Evolutionary conservation across 345 rosid genomes (phyloP).

Genomic region (Salix arbutifolia): DNA sequence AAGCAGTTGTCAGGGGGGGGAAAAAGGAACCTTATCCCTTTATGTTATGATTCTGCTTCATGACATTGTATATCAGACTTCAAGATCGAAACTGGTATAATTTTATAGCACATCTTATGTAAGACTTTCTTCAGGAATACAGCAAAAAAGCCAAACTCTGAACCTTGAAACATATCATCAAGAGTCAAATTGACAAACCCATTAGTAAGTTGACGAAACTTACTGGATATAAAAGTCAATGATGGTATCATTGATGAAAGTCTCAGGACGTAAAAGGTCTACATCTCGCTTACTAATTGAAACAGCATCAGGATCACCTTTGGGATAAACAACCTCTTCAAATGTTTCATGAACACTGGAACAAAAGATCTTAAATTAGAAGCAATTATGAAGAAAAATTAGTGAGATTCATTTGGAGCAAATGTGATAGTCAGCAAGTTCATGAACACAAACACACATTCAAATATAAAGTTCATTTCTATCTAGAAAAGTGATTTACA

Average conservation of each 20-base stretch:
- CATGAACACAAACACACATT: not conserved
- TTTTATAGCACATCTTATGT: not conserved
- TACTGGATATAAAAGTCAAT: slow-evolving; percentile 95
- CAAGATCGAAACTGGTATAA: not conserved
- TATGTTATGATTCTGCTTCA: not conserved
- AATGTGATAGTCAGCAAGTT: not conserved
- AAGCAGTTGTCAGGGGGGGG: no score
- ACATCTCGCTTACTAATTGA: slow-evolving; percentile 84
- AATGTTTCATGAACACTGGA: slow-evolving; percentile 70
- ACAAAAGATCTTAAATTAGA: not conserved
- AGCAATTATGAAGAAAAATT: not conserved
- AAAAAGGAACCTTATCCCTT: not conserved
- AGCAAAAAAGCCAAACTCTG: not conserved
- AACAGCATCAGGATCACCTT: slow-evolving; percentile 91
- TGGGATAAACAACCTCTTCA: slow-evolving; percentile 84
- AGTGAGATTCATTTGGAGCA: not conserved
- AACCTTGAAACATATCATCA: not conserved
- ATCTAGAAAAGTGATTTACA: not conserved
- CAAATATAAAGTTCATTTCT: not conserved
- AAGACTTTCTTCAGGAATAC: not conserved
- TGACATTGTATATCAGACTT: not conserved
- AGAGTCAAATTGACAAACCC: not conserved
- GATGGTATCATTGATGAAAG: slow-evolving; percentile 88
- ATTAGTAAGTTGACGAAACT: slow-evolving; percentile 14
- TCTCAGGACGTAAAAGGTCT: slow-evolving; percentile 82